Evolutionary conservation across 257 asterid genomes (phyloP), one percentile per base, ranked within the genome.

Genomic region (Mitragyna speciosa): DNA sequence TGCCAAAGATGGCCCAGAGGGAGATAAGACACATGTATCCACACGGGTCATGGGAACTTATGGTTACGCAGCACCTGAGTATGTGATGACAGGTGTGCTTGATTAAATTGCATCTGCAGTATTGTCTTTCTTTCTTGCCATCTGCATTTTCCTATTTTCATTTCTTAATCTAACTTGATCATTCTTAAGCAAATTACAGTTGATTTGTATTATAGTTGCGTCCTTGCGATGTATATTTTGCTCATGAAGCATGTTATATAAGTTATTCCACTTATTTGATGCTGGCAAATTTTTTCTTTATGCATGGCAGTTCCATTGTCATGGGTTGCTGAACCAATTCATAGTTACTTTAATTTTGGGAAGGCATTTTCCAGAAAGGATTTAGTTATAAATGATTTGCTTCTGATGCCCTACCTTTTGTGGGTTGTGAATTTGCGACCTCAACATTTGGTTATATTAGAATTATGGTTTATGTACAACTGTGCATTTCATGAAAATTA

Each of bases 1-100:
- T 64, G 99, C 99, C 36, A 95, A 93, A 86, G 99, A 95, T 82
- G 99, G 94, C 49, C 99, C 99, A 0, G 98, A 95, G 79, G 97
- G 95, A 70, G 99, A 96, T 54, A 93, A 95, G 80, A 95, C 97
- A 75, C 99, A 95, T 64, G 99, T 95, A 54, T 95, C 99, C 48
- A 95, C 99, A 7, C 97, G 99, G 70, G 99, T 95, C 65, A 95
- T 95, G 99, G 98, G 99, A 68, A 95, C 99, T 4, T 93, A 95
- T 33, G 99, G 99, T 33, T 93, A 95, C 80, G 99, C 99, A 16
- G 99, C 99, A 66, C 99, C 99, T 6, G 98, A 95, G 80, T 95
- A 95, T 82, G 97, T 95, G 72, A 95, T 95, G 99, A 95, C 99
- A 33, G 99, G 99, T 93, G 84, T 75, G 30, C 61, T 17, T 58